Conservation (phyloP, 192 early-diverging fungal genomes). For the Kickxella alabastrina region DNA sequence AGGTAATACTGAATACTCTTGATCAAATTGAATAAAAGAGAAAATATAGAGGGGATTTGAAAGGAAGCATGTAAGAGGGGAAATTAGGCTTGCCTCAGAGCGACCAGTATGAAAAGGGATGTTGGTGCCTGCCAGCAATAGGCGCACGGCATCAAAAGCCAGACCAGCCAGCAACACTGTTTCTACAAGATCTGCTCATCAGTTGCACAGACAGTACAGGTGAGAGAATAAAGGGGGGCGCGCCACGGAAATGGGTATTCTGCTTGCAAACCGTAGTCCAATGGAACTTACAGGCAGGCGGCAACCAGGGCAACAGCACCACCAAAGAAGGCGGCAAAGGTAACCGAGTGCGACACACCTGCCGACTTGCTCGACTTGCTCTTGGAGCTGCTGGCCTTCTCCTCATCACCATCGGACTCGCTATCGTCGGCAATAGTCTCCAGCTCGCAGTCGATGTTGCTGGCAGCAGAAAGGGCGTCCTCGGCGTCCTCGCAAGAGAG, state of each 20-base stretch:
- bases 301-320: constrained; percentile 27
- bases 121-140: too few relatives aligned
- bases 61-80: too few relatives aligned
- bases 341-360: constrained; percentile 10
- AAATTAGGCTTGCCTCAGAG: too few relatives aligned
- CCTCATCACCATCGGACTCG: constrained; percentile 5
- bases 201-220: too few relatives aligned
- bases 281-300: constrained; percentile 34
- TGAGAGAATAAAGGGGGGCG: too few relatives aligned
- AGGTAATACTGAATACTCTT: too few relatives aligned
- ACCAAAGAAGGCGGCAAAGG: constrained; percentile 19
- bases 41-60: background rate
- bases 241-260: too few relatives aligned
- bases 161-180: too few relatives aligned
- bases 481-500: constrained; percentile 50
- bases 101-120: too few relatives aligned
- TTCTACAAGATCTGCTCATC: too few relatives aligned
- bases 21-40: background rate
- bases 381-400: background rate
- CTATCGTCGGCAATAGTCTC: constrained; percentile 2
- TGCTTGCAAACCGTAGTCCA: too few relatives aligned
- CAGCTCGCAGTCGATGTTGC: constrained; percentile 34
- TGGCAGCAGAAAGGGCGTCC: constrained; percentile 17
- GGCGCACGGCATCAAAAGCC: background rate
- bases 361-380: constrained; percentile 17